Percentiles rank a stretch among this genome's conserved stretches.
Conservation (phyloP, 1,139 yeast species). For the Eremothecium sinecaudum region DNA sequence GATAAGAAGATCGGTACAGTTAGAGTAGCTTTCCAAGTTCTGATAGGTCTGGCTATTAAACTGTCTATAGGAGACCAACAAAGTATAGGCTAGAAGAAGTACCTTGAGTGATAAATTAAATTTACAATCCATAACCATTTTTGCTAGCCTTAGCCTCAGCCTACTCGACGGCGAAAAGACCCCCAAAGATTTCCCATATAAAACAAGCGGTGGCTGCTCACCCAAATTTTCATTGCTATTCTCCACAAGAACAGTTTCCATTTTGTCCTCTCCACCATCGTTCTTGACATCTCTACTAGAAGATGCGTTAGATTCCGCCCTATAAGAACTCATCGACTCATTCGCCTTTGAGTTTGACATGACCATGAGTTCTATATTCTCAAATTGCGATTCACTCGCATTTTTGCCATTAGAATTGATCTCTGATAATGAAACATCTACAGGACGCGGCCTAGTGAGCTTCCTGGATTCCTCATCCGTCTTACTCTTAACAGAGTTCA, state of each 20-base stretch:
- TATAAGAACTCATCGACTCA: neutral
- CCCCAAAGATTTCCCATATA: constrained; percentile 37
- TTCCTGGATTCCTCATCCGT: constrained; percentile 2
- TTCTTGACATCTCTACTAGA: neutral
- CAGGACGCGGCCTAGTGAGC: neutral
- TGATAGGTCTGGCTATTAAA: constrained; percentile 35
- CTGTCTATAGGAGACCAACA: constrained; percentile 36
- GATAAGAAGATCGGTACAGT: constrained; percentile 22
- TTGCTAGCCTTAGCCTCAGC: constrained; percentile 30
- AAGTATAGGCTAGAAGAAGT: constrained; percentile 38
- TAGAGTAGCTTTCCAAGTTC: constrained; percentile 30
- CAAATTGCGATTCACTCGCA: constrained; percentile 1
- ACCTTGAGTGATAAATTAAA: constrained; percentile 26
- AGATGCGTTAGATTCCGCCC: neutral
- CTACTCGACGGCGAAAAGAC: constrained; percentile 31
- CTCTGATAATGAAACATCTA: constrained; percentile 1
- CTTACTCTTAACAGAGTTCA: constrained; percentile 5
- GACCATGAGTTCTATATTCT: constrained; percentile 3
- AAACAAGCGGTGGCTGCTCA: constrained; percentile 7
- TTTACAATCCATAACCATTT: constrained; percentile 19
- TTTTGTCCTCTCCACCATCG: neutral
- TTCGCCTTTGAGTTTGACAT: neutral
- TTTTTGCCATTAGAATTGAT: neutral
- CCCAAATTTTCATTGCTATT: neutral
- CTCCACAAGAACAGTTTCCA: neutral